phyloP scores from a whole-genome alignment of 805 yeast species.

The Saturnispora serradocipensis region DNA sequence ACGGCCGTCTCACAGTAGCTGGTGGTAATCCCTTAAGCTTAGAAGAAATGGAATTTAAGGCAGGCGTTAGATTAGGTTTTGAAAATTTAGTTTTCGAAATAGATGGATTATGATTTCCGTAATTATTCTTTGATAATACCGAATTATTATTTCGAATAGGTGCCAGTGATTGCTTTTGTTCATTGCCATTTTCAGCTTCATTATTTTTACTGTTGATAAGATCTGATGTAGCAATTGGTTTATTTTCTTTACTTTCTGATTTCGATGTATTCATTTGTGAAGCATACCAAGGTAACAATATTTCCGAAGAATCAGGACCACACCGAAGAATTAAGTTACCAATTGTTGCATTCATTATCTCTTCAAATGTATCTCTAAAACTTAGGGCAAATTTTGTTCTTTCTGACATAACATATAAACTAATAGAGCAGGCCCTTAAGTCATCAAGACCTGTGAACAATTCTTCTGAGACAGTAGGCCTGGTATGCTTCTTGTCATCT shows the following conservation, averaged over 20 bases:
- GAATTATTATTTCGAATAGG: background rate
- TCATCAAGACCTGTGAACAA: constrained; percentile 51
- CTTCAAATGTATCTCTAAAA: constrained; percentile 61
- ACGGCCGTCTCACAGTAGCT: constrained; percentile 41
- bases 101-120: background rate
- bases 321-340: constrained; percentile 54
- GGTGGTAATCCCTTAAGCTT: constrained; percentile 44
- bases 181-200: background rate
- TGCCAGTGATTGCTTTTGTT: background rate
- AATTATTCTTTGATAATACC: background rate
- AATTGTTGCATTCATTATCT: constrained; percentile 53
- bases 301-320: constrained; percentile 53
- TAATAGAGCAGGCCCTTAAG: constrained; percentile 54
- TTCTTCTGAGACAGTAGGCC: constrained; percentile 47
- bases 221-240: background rate
- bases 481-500: constrained; percentile 49
- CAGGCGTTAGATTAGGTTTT: background rate
- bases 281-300: constrained; percentile 30
- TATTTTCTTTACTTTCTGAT: background rate
- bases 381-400: constrained; percentile 52
- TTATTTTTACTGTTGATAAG: background rate
- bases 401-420: constrained; percentile 58
- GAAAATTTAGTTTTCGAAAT: background rate
- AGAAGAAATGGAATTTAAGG: background rate
- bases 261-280: constrained; percentile 3